A percentile compares a stretch with the other conserved stretches of the same genome.
Evolutionary conservation across 768 basidiomycete species (phyloP).

Genomic region (Mycena latifolia): DNA sequence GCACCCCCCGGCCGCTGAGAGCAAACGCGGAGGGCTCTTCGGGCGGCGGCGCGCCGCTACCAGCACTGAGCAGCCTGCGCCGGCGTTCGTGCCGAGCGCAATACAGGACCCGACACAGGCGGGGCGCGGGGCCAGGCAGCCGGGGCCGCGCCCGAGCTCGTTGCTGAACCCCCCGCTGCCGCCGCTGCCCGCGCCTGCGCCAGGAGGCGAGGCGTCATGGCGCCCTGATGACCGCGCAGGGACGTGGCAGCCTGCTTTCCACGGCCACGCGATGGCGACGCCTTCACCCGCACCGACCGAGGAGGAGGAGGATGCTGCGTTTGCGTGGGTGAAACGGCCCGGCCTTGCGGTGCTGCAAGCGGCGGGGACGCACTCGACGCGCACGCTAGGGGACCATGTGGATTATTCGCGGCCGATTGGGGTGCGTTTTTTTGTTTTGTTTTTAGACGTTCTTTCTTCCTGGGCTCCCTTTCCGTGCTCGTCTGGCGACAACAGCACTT

Average conservation of each 20-base stretch:
- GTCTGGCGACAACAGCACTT: too few relatives aligned
- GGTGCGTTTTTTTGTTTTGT: constrained; percentile 1
- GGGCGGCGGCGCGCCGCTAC: background rate
- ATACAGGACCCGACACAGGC: constrained; percentile 11
- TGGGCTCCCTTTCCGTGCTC: too few relatives aligned
- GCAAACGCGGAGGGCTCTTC: background rate
- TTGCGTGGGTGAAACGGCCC: constrained; percentile 18
- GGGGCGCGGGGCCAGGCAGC: background rate
- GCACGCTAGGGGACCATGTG: constrained; percentile 28
- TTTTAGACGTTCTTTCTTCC: background rate
- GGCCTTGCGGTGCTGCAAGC: constrained; percentile 28
- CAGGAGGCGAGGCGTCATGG: constrained; percentile 3
- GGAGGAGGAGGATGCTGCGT: background rate
- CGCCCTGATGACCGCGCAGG: too few relatives aligned
- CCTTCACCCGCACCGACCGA: constrained; percentile 17
- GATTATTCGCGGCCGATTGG: constrained; percentile 35
- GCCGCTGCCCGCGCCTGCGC: background rate
- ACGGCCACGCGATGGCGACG: background rate
- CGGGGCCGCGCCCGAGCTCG: constrained; percentile 10
- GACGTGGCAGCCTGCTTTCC: too few relatives aligned
- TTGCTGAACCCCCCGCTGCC: constrained; percentile 27
- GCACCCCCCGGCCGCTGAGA: too few relatives aligned
- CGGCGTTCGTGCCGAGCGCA: constrained; percentile 7
- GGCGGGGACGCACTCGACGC: constrained; percentile 22
- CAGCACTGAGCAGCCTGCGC: background rate